Base-by-base conservation (phyloP, 208 protist species). In the Kentomonas sorsogonicus region DNA sequence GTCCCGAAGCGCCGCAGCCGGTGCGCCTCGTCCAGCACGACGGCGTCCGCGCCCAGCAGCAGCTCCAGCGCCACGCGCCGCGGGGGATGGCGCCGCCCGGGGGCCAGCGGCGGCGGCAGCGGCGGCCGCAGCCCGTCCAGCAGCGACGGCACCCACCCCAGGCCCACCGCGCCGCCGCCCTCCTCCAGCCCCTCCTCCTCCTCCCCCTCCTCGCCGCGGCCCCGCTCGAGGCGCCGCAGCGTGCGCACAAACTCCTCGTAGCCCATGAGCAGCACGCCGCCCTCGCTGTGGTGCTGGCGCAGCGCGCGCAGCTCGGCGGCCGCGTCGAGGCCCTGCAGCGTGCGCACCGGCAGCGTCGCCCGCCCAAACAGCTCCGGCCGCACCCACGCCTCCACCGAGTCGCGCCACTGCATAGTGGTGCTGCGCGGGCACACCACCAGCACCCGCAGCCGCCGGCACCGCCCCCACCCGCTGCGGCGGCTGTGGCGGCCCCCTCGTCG, bases 201-300 rank as follows among this genome's bases (percentile, higher is more conserved):
- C 34, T 61, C 55, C 2, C n/a, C n/a, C n/a, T n/a, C n/a, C n/a
- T n/a, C n/a, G n/a, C n/a, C n/a, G n/a, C n/a, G n/a, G n/a, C n/a
- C n/a, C n/a, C n/a, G n/a, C n/a, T n/a, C n/a, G n/a, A n/a, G n/a
- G n/a, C n/a, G n/a, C n/a, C n/a, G 45, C 10, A 76, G 36, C 4
- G 87, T 27, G 9, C 69, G 60, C 27, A 79, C 63, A 53, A 88
- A 93, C 69, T 92, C 82, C 62, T 96, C 89, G 54, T 96, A 96
- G 29, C 86, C 83, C 11, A 93, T 44, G 29, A 93, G 16, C 11
- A 93, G 72, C 47, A 94, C 50, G 10, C 89, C 89, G 3, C 89
- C 89, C 25, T 74, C 31, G 6, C 48, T 65, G 53, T 94, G 78
- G 48, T 78, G 91, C 2, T 41, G 25, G 1, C 62, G n/a, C 2